A percentile compares a stretch with the other conserved stretches of the same genome.
Conservation (phyloP, 2,329 filamentous ascomycete species). For the Cordyceps sp. region DNA sequence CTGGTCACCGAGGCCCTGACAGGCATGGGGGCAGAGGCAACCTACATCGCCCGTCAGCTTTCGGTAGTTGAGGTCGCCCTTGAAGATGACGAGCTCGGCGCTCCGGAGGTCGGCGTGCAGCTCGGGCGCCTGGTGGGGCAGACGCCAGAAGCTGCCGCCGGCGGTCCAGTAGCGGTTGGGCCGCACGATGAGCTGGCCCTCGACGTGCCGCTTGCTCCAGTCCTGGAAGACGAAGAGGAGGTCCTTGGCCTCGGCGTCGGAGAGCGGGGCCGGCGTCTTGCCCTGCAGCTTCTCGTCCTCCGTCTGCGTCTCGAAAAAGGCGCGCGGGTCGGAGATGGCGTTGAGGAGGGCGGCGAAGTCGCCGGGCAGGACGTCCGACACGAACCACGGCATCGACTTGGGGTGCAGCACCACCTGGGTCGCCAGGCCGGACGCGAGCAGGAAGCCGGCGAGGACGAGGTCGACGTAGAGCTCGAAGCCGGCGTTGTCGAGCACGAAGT, state of each 20-base stretch:
- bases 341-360: constrained; percentile 76
- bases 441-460: constrained; percentile 76
- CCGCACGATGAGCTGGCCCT: constrained; percentile 69
- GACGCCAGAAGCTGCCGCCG: constrained; percentile 72
- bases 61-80: constrained; percentile 92
- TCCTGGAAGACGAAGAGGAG: constrained; percentile 65
- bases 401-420: constrained; percentile 80
- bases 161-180: constrained; percentile 88
- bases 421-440: constrained; percentile 70
- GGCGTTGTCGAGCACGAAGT: constrained; percentile 93
- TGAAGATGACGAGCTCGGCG: constrained; percentile 85
- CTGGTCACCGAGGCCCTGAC: too few relatives aligned
- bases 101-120: constrained; percentile 64
- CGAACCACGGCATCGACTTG: constrained; percentile 95
- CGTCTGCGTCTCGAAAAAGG: constrained; percentile 61
- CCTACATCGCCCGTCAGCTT: constrained; percentile 81
- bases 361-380: constrained; percentile 77
- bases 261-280: constrained; percentile 43
- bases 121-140: constrained; percentile 51
- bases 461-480: constrained; percentile 97
- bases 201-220: constrained; percentile 64
- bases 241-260: constrained; percentile 48
- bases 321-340: constrained; percentile 58
- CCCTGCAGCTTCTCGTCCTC: constrained; percentile 46
- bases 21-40: not conserved